phyloP scores from a whole-genome alignment of 2,329 filamentous ascomycete genomes.

The Xylaria multiplex region DNA sequence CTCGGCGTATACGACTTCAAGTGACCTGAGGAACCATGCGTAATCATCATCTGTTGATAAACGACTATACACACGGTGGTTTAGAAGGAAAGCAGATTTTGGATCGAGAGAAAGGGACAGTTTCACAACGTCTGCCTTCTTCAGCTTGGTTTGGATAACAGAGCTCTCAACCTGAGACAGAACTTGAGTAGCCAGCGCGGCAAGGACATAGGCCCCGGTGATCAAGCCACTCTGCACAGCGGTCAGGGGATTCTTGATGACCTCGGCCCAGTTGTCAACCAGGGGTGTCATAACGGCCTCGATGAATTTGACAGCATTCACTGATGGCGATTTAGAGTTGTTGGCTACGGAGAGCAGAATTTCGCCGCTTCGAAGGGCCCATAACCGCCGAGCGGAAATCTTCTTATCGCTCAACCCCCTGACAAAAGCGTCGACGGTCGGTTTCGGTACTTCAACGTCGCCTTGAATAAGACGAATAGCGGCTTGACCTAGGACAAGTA shows the following conservation, averaged over 20 bases:
- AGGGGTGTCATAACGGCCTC: constrained; percentile 66
- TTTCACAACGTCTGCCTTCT: constrained; percentile 70
- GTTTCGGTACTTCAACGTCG: constrained; percentile 69
- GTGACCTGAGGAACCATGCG: constrained; percentile 77
- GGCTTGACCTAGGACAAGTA: constrained; percentile 74
- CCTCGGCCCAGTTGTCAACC: constrained; percentile 79
- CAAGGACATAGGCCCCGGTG: constrained; percentile 78
- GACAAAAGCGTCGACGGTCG: constrained; percentile 74
- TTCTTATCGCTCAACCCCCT: constrained; percentile 92
- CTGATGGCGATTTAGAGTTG: constrained; percentile 57
- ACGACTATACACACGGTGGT: constrained; percentile 85
- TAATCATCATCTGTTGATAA: constrained; percentile 78
- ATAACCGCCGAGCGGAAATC: constrained; percentile 77
- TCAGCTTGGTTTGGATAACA: constrained; percentile 57
- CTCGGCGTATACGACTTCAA: constrained; percentile 68
- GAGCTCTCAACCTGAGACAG: constrained; percentile 66
- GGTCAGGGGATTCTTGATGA: constrained; percentile 78
- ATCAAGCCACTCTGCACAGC: constrained; percentile 86
- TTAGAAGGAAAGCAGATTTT: constrained; percentile 89
- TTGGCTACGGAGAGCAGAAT: constrained; percentile 69
- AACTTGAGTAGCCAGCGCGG: constrained; percentile 69
- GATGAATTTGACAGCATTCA: constrained; percentile 60
- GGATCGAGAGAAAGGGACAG: constrained; percentile 76
- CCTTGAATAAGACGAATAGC: constrained; percentile 70
- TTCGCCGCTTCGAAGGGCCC: constrained; percentile 79